Conservation (phyloP, 192 early-diverging fungal genomes). For the Podila horticola region DNA sequence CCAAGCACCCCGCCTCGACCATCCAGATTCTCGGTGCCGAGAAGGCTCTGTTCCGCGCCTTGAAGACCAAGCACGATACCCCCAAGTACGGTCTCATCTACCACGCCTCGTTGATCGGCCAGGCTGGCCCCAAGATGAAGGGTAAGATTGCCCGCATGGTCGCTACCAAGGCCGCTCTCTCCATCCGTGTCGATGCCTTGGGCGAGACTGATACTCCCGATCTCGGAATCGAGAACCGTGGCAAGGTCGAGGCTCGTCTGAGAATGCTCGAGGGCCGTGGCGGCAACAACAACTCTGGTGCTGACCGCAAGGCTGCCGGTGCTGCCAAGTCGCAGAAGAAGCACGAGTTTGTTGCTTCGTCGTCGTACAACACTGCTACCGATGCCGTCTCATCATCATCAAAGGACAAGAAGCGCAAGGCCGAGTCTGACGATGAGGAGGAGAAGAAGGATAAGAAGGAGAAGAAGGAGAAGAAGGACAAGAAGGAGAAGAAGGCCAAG, state of each 20-base stretch:
- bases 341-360: conserved; percentile 65
- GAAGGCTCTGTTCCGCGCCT: conserved; percentile 99
- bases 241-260: conserved; percentile 89
- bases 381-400: conserved; percentile 40
- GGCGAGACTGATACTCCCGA: conserved; percentile 82
- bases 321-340: conserved; percentile 71
- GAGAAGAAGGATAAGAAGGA: conserved; percentile 52
- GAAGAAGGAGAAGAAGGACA: conserved; percentile 56
- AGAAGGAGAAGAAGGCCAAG: conserved; percentile 55
- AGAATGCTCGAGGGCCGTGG: conserved; percentile 89
- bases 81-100: conserved; percentile 99
- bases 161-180: conserved; percentile 91
- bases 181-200: conserved; percentile 93
- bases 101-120: conserved; percentile 96
- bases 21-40: conserved; percentile 99
- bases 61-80: conserved; percentile 99
- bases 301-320: conserved; percentile 76
- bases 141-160: conserved; percentile 97
- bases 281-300: conserved; percentile 57
- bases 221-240: conserved; percentile 86
- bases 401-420: conserved; percentile 55
- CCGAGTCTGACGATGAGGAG: conserved; percentile 44
- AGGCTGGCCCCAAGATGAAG: conserved; percentile 95
- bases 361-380: conserved; percentile 58
- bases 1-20: conserved; percentile 98